Conservation (phyloP, 129 eudicot species). For the Flaveria trinervia region DNA sequence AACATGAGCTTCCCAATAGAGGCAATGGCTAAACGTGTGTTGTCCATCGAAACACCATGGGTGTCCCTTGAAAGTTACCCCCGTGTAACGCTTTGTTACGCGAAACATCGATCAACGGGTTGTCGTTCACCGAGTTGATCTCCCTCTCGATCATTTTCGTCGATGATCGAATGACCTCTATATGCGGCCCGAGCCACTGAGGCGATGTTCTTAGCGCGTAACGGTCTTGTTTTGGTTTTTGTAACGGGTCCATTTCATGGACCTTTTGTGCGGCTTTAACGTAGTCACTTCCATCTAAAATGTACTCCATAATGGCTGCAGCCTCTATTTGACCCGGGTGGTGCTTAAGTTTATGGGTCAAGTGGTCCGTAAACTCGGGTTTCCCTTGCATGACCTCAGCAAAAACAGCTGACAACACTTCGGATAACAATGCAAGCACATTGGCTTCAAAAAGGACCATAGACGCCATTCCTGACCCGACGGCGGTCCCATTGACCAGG, state of each 20-base stretch:
- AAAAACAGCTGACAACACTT: constrained; percentile 76
- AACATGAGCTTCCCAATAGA: constrained; percentile 77
- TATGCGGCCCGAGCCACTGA: constrained; percentile 86
- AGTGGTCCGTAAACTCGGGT: constrained; percentile 81
- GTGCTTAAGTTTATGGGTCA: constrained; percentile 79
- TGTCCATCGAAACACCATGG: constrained; percentile 88
- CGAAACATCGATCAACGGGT: constrained; percentile 83
- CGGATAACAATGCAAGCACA: constrained; percentile 60
- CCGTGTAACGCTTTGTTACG: constrained; percentile 87
- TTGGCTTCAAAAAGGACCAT: constrained; percentile 78
- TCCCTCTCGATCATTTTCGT: constrained; percentile 83
- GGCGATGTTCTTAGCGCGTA: constrained; percentile 80
- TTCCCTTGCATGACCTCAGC: constrained; percentile 95
- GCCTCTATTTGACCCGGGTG: constrained; percentile 94
- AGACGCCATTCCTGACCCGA: constrained; percentile 88
- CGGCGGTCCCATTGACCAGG: constrained; percentile 82
- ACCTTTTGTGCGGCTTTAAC: constrained; percentile 61
- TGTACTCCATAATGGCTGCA: constrained; percentile 89
- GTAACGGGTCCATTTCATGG: constrained; percentile 78
- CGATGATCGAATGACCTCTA: constrained; percentile 74
- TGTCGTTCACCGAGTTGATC: constrained; percentile 82
- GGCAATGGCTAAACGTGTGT: constrained; percentile 68
- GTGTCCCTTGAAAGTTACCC: constrained; percentile 88
- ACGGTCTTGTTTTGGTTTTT: constrained; percentile 77
- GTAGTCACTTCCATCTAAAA: constrained; percentile 66